Evolutionary conservation across 2,329 filamentous ascomycete species (phyloP).

Genomic region (Juglanconis sp.): DNA sequence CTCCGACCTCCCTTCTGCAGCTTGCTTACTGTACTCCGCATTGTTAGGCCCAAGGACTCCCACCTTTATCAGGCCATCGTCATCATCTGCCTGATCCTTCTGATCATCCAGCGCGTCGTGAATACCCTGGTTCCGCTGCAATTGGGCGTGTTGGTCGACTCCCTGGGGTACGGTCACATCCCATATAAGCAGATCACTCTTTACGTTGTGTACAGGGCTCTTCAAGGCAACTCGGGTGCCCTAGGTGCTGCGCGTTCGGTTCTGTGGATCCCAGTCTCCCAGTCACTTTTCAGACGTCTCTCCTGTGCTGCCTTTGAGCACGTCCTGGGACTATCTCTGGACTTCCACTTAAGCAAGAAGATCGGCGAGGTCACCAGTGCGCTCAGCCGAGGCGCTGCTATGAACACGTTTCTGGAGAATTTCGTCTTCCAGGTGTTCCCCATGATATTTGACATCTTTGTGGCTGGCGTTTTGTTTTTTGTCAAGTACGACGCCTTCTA

Average conservation of each 20-base stretch:
- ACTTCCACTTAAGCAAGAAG: constrained; percentile 49
- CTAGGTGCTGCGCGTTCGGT: constrained; percentile 40
- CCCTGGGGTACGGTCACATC: constrained; percentile 37
- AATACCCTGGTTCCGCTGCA: constrained; percentile 42
- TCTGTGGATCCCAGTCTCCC: constrained; percentile 47
- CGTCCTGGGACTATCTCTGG: constrained; percentile 43
- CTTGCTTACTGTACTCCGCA: constrained; percentile 13
- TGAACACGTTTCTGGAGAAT: constrained; percentile 48
- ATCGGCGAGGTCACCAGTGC: constrained; percentile 51
- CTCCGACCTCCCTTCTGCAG: constrained; percentile 10
- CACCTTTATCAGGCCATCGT: constrained; percentile 38
- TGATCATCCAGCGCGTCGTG: constrained; percentile 40
- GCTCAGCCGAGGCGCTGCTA: constrained; percentile 42
- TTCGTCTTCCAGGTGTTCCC: constrained; percentile 48
- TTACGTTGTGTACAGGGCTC: constrained; percentile 40
- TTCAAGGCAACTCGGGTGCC: constrained; percentile 44
- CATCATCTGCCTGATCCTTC: constrained; percentile 37
- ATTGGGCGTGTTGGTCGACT: constrained; percentile 38
- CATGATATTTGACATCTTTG: constrained; percentile 46
- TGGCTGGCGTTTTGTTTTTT: constrained; percentile 47
- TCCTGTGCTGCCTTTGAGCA: constrained; percentile 46
- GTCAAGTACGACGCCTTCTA: constrained; percentile 45
- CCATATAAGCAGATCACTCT: constrained; percentile 41
- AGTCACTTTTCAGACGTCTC: constrained; percentile 40
- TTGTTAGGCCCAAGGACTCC: constrained; percentile 37